Percentiles rank a stretch among this genome's conserved stretches.
Evolutionary conservation across 495 filamentous ascomycete species (phyloP).

Genomic region (Penicillium salamii): DNA sequence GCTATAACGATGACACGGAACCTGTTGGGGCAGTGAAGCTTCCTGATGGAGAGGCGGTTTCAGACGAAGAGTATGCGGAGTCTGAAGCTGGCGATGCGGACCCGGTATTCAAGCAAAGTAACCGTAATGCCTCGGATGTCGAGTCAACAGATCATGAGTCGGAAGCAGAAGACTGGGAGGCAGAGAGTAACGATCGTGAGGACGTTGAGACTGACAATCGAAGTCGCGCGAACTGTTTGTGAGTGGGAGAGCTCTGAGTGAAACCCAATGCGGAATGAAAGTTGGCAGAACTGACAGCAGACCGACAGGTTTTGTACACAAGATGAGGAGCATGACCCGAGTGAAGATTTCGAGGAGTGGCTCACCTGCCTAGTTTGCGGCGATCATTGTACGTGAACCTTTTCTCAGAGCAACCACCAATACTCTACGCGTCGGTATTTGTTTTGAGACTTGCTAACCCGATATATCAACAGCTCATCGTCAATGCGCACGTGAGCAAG

Average conservation of each 20-base stretch:
- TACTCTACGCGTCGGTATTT: constrained; percentile 22
- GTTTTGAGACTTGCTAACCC: constrained; percentile 34
- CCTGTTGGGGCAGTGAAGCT: constrained; percentile 76
- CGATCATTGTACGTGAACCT: constrained; percentile 71
- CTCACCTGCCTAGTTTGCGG: constrained; percentile 77
- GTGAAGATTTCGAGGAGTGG: constrained; percentile 83
- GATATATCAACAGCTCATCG: constrained; percentile 64
- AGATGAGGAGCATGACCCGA: constrained; percentile 83
- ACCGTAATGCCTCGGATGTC: constrained; percentile 49
- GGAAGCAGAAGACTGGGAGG: constrained; percentile 67
- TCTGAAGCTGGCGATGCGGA: constrained; percentile 41
- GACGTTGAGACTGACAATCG: constrained; percentile 65
- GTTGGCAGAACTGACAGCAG: constrained; percentile 19
- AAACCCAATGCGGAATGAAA: not conserved
- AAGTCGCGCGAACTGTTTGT: constrained; percentile 62
- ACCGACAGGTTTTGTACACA: constrained; percentile 67
- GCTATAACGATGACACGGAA: constrained; percentile 51
- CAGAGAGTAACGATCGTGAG: constrained; percentile 58
- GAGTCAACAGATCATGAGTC: constrained; percentile 61
- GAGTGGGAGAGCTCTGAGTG: constrained; percentile 38
- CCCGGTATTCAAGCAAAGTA: constrained; percentile 38
- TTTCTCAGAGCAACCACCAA: constrained; percentile 24
- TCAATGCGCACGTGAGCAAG: constrained; percentile 84
- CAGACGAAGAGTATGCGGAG: constrained; percentile 36
- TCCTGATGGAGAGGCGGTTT: constrained; percentile 50